Evolutionary conservation across 75 land plant species (phyloP).

Genomic region (Adiantum capillusveneris): DNA sequence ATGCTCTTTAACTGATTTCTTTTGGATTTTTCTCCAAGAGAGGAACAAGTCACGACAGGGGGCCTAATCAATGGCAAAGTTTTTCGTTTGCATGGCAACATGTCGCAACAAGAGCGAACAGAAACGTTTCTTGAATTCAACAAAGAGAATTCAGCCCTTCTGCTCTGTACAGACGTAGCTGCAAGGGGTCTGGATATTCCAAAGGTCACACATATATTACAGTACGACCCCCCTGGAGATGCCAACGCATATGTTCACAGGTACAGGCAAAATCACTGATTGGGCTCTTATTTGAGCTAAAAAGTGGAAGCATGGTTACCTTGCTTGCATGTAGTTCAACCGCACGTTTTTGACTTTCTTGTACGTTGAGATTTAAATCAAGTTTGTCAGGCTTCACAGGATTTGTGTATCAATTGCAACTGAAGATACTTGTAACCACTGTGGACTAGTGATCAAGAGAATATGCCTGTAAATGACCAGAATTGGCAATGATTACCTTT

Average conservation of each 20-base stretch:
- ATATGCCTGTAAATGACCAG: no score
- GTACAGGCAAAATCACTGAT: no score
- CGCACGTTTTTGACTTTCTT: no score
- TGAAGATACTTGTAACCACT: no score
- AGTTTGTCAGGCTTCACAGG: no score
- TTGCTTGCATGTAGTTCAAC: no score
- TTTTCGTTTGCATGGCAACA: slow-evolving; percentile 79
- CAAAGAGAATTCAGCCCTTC: slow-evolving; percentile 61
- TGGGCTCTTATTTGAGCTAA: no score
- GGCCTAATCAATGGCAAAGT: slow-evolving; percentile 54
- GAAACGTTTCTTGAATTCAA: slow-evolving; percentile 57
- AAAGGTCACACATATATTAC: slow-evolving; percentile 71
- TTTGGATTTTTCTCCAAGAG: slow-evolving; percentile 41
- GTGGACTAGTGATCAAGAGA: no score
- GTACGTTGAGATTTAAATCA: no score
- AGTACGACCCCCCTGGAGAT: slow-evolving; percentile 97
- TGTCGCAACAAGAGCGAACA: slow-evolving; percentile 76
- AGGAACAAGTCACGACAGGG: slow-evolving; percentile 21
- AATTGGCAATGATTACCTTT: no score
- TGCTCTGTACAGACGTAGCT: slow-evolving; percentile 88
- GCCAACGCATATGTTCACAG: slow-evolving; percentile 96
- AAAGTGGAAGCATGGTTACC: no score
- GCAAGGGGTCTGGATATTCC: slow-evolving; percentile 96
- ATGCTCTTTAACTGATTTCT: slow-evolving; percentile 54
- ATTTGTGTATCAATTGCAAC: no score